Base-by-base conservation (phyloP, 352 stramenopile genomes). In the Globisporangium yorkense region DNA sequence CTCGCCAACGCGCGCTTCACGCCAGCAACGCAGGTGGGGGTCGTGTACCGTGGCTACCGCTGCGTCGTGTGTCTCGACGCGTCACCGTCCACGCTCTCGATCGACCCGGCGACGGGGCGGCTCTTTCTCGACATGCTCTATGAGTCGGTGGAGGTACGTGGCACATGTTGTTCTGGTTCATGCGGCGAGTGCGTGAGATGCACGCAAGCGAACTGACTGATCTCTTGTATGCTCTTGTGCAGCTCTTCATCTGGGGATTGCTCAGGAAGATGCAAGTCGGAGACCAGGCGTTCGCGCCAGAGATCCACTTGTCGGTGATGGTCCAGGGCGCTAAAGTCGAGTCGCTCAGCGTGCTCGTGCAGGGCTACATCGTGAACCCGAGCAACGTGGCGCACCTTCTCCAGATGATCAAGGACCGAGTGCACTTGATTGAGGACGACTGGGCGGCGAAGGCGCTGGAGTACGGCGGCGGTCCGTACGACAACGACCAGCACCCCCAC, bases 51-150 rank as follows among this genome's bases (percentile, higher is more conserved):
- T 18, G 77, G 80, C 46, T 96, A 94, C 51, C 83, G 84, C 52
- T 91, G 84, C 45, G 83, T 91, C 5, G 57, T 96, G 37, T 94
- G 81, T 65, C 72, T 96, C 20, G 87, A 96, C 59, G 82, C 80
- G 29, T 94, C 83, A 37, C 87, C 84, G 15, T 96, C 84, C 35
- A 83, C 84, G 24, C 65, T 92, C 24, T 88, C 87, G 29, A 94
- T 96, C 51, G 87, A 96, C 54, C 69, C 84, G 16, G 59, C 65
- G 0, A 86, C 80, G 0, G 87, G 85, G 10, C 75, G 74, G 2
- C 66, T 94, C 18, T 94, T 94, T 62, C 62, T 94, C 20, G 85
- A 94, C 44, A 63, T 92, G 62, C 62, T 92, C 12, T 92, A 86
- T 61, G 80, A 94, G 50, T 88, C 80, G 21, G 71, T 91, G 1